Base-by-base conservation (phyloP, 768 basidiomycete genomes). In the Kockovaella imperatae region DNA sequence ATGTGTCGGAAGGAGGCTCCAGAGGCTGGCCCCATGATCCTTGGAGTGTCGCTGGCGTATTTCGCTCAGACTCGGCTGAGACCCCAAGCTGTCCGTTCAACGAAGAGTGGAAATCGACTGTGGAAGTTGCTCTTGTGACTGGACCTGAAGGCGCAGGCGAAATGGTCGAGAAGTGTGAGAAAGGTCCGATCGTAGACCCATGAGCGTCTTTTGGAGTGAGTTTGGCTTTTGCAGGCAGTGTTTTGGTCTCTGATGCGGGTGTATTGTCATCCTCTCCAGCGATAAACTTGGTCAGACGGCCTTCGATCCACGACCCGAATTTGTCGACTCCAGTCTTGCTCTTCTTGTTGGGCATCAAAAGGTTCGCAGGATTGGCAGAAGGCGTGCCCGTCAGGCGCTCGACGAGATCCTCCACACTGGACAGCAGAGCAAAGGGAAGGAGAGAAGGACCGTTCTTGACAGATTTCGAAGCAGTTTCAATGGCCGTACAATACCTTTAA, bases 111-210 rank as follows among this genome's bases (percentile, higher is more conserved):
- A 66, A 44, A 44, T 67, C 65, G 26, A 59, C 58, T 11, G 53
- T 54, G 3, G 67, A 67, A 11, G 57, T 42, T 0, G 50, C 44
- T 11, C 69, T 53, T 4, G 68, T 60, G 24, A 65, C 53, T 5
- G 59, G 50, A 11, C 56, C 58, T 6, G 62, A 57, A 2, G 52
- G 54, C 10, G 52, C 52, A 7, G 91, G 87, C 2, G 91, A 86
- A 50, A 99, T 93, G 5, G 87, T 82, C 54, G 85, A 89, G 73
- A 86, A 96, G 58, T 88, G 87, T 23, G 88, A 81, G 72, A 97
- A 96, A 6, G 93, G 87, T 3, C 91, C 93, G 4, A 79, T 57
- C 24, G 55, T 29, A 2, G 55, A 21, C 28, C 52, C 50, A 15
- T 62, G 7, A 25, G 24, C 25, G 7, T 42, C 40, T 28, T 42